Evolutionary conservation across 2,329 filamentous ascomycete species (phyloP).

Genomic region (Ophiosphaerella herpotricha): DNA sequence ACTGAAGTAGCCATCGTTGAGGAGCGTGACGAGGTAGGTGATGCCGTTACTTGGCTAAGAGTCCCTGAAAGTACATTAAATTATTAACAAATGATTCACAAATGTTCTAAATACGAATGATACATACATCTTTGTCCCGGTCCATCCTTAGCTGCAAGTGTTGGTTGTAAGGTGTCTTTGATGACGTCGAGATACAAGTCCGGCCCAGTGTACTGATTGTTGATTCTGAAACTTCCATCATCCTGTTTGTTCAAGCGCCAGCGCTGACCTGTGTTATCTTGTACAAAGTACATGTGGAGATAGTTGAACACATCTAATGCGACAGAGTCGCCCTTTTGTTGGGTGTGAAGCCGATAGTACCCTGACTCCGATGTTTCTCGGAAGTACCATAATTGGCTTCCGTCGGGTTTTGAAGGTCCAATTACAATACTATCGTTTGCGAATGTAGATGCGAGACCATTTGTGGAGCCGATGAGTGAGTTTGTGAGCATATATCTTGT

Average conservation of each 20-base stretch:
- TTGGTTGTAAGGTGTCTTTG: slow-evolving; percentile 1
- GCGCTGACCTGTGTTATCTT: slow-evolving; percentile 9
- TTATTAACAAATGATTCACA: no score
- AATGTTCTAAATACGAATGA: no score
- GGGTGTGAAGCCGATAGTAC: slow-evolving; percentile 16
- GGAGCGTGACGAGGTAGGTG: not conserved
- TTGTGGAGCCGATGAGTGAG: slow-evolving; percentile 5
- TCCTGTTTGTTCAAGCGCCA: slow-evolving; percentile 8
- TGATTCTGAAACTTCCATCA: slow-evolving; percentile 15
- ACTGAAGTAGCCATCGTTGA: not conserved
- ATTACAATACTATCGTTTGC: slow-evolving; percentile 13
- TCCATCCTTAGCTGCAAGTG: slow-evolving; percentile 6
- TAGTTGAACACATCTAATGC: slow-evolving; percentile 13
- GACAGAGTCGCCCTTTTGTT: slow-evolving; percentile 12
- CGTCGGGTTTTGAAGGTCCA: not conserved
- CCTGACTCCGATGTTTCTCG: not conserved
- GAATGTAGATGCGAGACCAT: slow-evolving; percentile 9
- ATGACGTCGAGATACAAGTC: slow-evolving; percentile 16
- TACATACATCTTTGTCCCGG: slow-evolving; percentile 6
- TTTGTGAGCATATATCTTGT: slow-evolving; percentile 8
- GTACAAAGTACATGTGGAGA: slow-evolving; percentile 11
- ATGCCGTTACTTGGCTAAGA: slow-evolving; percentile 3
- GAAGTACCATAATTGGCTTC: slow-evolving; percentile 16
- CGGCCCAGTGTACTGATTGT: slow-evolving; percentile 16
- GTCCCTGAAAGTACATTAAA: not conserved